Base-by-base conservation (phyloP, 2,329 filamentous ascomycete species). In the Curvularia spicifera region DNA sequence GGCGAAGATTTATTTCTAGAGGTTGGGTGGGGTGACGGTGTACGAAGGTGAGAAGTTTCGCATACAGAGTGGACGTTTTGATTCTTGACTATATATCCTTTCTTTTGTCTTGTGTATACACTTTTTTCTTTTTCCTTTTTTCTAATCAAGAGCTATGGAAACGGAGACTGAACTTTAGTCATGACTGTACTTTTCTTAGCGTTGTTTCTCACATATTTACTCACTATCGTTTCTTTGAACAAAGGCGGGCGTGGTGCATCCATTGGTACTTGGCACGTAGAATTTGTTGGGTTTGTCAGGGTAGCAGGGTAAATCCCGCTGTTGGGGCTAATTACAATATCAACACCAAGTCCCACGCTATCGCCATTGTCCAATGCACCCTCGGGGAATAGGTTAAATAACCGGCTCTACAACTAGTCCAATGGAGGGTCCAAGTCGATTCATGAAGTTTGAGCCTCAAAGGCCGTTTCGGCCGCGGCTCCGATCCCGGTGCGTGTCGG, bases 1-100 rank as follows among this genome's bases (percentile, higher is more conserved):
- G 89, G 89, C 0, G 85, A 88, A 26, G 87, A 91, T 70, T 69
- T 91, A 58, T 88, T 84, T 40, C 69, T 82, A 43, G 72, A 71
- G 33, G 80, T 82, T 40, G 66, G 66, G 7, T 70, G 68, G 56
- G 54, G 66, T 51, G 63, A 35, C 44, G 49, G 39, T 50, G 51
- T n/a, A 28, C 24, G 37, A 24, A 48, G 53, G 39, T 54, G 28
- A 57, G 15, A 44, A 37, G 18, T 44, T 31, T 10, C 4, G 24
- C 43, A 18, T n/a, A 54, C n/a, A 39, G 48, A 20, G 35, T 13
- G 24, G 47, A 28, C 9, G 31, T 26, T 55, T 40, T 42, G 15
- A 40, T 58, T 55, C 45, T 50, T 46, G 56, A 57, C 31, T 53
- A 53, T 26, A 50, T 42, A 50, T 9, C 26, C 22, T 47, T 56